These are phyloP conservation scores for Trametes pubescens DNA, from an alignment of 1,284 basidiomycete genomes.

Conservation along the genomic window DNA sequence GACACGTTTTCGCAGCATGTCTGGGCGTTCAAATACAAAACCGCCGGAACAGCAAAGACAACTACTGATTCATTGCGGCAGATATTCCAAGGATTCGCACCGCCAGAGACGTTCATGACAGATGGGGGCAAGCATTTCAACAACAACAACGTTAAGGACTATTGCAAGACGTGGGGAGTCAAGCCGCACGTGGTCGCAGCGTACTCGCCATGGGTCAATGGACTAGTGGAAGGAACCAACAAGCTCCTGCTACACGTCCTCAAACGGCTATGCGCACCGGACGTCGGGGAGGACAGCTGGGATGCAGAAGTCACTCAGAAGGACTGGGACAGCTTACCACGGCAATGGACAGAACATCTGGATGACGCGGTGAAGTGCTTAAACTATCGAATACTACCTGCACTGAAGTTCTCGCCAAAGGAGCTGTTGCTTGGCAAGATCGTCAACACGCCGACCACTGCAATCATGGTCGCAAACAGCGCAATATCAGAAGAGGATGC, in stretches of 20 bases:
- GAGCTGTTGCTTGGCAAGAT: conserved; percentile 41
- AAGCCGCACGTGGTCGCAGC: conserved; percentile 39
- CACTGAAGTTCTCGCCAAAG: conserved; percentile 40
- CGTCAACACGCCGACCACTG: too few relatives aligned
- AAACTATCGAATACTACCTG: conserved; percentile 37
- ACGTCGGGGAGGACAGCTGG: conserved; percentile 41
- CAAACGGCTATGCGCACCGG: conserved; percentile 43
- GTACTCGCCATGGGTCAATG: conserved; percentile 52
- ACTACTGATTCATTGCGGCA: conserved; percentile 34
- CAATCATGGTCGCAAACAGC: too few relatives aligned
- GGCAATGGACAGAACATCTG: conserved; percentile 38
- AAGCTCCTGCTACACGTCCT: conserved; percentile 41
- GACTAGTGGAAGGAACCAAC: conserved; percentile 47
- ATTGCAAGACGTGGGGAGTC: conserved; percentile 39
- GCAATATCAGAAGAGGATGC: too few relatives aligned
- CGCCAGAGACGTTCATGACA: conserved; percentile 47
- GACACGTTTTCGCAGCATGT: conserved; percentile 41
- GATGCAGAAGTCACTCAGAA: conserved; percentile 23
- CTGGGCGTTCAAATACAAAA: conserved; percentile 41
- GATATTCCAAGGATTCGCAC: conserved; percentile 37
- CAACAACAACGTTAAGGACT: conserved; percentile 41
- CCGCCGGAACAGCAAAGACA: conserved; percentile 37
- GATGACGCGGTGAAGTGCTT: conserved; percentile 40
- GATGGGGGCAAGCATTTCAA: conserved; percentile 51
- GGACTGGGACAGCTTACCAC: conserved; percentile 36